phyloP scores from a whole-genome alignment of 768 basidiomycete species.

The Tylopilus felleus region DNA sequence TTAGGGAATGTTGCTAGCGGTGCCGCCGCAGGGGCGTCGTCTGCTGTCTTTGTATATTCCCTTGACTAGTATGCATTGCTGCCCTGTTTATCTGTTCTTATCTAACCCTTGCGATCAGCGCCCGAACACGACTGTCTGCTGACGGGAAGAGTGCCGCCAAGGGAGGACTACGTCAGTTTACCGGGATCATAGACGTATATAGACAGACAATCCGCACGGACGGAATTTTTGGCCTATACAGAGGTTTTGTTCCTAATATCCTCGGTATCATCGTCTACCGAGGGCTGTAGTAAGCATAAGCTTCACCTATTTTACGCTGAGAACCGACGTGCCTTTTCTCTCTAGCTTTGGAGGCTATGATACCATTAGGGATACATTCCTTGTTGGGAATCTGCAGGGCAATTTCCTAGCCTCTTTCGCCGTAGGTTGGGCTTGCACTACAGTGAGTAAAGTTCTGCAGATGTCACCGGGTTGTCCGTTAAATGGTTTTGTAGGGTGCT shows the following conservation, averaged over 20 bases:
- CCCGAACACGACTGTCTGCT: slow-evolving; percentile 40
- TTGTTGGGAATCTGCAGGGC: slow-evolving; percentile 37
- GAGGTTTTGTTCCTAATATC: slow-evolving; percentile 42
- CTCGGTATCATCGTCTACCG: slow-evolving; percentile 43
- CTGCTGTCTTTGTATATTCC: slow-evolving; percentile 43
- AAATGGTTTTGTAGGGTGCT: slow-evolving; percentile 28
- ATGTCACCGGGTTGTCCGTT: not conserved
- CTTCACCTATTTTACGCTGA: not conserved
- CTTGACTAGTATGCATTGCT: slow-evolving; percentile 37
- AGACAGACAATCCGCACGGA: slow-evolving; percentile 40
- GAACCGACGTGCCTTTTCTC: not conserved
- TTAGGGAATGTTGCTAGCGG: slow-evolving; percentile 41
- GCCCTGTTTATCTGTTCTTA: not conserved
- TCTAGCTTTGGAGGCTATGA: slow-evolving; percentile 45
- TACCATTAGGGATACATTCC: slow-evolving; percentile 36
- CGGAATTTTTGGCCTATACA: slow-evolving; percentile 39
- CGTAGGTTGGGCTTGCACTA: slow-evolving; percentile 42
- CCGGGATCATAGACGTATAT: slow-evolving; percentile 42
- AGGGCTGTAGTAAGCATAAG: slow-evolving; percentile 38
- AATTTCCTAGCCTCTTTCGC: slow-evolving; percentile 41
- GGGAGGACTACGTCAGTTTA: slow-evolving; percentile 41
- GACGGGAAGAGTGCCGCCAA: slow-evolving; percentile 36
- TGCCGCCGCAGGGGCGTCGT: slow-evolving; percentile 42
- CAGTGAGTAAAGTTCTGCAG: slow-evolving; percentile 22
- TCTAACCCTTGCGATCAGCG: slow-evolving; percentile 20